Percentiles rank a stretch among this genome's conserved stretches.
phyloP scores from a whole-genome alignment of 495 filamentous ascomycete species.

The Penicillium cataractarum region DNA sequence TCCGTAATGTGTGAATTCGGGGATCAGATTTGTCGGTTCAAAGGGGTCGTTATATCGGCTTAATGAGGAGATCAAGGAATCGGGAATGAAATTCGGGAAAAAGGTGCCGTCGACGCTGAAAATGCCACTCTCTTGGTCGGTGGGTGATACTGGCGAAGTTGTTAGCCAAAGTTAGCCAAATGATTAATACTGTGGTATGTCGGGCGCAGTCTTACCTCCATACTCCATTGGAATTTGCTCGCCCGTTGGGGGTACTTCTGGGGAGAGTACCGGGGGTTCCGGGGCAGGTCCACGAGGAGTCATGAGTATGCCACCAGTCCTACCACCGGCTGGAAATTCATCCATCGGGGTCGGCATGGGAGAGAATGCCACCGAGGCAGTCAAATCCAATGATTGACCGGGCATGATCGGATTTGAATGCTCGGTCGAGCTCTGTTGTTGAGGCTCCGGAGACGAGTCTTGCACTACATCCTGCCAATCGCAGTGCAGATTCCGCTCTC shows the following conservation, averaged over 20 bases:
- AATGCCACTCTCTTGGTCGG: conserved; percentile 38
- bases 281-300: conserved; percentile 38
- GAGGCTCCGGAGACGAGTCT: conserved; percentile 27
- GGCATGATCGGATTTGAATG: not conserved
- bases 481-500: conserved; percentile 47
- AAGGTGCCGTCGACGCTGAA: conserved; percentile 42
- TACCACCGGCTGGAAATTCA: conserved; percentile 10
- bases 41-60: conserved; percentile 33
- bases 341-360: conserved; percentile 23
- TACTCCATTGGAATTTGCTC: conserved; percentile 21
- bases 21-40: conserved; percentile 27
- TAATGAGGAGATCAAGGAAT: conserved; percentile 35
- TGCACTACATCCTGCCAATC: conserved; percentile 42
- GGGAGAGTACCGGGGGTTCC: conserved; percentile 5
- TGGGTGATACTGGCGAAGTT: conserved; percentile 28
- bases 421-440: conserved; percentile 20
- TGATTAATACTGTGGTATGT: no score
- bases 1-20: conserved; percentile 34
- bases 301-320: conserved; percentile 4
- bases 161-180: no score
- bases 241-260: not conserved
- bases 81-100: conserved; percentile 41
- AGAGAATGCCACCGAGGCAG: conserved; percentile 16
- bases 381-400: conserved; percentile 11
- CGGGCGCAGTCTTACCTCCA: conserved; percentile 24